Percentiles rank a stretch among this genome's conserved stretches.
Conservation (phyloP, 1,284 basidiomycete species). For the Tilletia walkeri region DNA sequence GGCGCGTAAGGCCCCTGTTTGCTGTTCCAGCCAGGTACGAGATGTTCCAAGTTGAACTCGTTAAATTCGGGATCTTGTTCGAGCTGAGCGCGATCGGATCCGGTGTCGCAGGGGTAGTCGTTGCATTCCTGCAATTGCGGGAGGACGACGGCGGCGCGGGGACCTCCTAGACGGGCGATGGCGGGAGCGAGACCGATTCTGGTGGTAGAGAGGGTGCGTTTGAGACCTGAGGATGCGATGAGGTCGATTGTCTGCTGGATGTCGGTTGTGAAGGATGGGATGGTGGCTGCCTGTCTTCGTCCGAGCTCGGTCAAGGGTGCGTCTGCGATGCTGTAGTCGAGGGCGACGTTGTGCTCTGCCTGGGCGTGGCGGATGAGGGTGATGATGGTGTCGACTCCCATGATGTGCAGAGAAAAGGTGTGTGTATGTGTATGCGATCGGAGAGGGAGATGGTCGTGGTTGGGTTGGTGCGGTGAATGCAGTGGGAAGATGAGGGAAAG, state of each 20-base stretch:
- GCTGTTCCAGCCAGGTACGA: conserved; percentile 53
- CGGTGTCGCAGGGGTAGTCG: conserved; percentile 52
- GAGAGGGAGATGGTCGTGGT: too few species aligned
- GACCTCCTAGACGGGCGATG: conserved; percentile 47
- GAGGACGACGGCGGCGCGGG: conserved; percentile 39
- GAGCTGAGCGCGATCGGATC: conserved; percentile 43
- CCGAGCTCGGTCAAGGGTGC: conserved; percentile 52
- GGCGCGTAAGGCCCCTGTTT: conserved; percentile 49
- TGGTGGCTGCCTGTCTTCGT: conserved; percentile 44
- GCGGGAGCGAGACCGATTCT: conserved; percentile 45
- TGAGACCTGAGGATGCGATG: conserved; percentile 45
- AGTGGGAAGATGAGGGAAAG: too few species aligned
- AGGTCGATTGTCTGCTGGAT: conserved; percentile 30
- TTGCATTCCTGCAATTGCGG: conserved; percentile 54
- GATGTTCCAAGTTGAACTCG: conserved; percentile 45
- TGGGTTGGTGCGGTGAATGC: too few species aligned
- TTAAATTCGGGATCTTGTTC: conserved; percentile 45
- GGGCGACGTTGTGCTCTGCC: conserved; percentile 32
- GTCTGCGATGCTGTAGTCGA: conserved; percentile 39
- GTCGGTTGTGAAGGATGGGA: conserved; percentile 40
- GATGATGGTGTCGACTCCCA: conserved; percentile 20
- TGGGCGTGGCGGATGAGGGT: conserved; percentile 30
- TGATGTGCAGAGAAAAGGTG: background rate
- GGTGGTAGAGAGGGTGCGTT: conserved; percentile 52
- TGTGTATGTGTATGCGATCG: too few species aligned